Conservation (phyloP, 352 stramenopile genomes). For the Saprolegnia diclina region DNA sequence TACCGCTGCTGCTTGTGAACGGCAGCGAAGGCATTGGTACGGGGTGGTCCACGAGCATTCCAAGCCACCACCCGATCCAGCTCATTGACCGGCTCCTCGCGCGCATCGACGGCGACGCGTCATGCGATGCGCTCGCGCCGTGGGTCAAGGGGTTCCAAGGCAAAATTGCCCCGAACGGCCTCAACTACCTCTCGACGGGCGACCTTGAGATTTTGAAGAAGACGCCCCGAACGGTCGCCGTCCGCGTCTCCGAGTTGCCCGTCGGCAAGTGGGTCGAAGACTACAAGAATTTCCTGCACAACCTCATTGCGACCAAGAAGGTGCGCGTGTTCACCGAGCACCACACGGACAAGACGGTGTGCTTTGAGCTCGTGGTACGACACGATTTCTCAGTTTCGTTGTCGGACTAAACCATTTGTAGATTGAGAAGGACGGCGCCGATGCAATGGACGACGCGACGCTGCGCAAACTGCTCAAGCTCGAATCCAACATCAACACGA, state of each 20-base stretch:
- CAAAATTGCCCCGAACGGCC: slow-evolving; percentile 63
- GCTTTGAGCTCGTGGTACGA: slow-evolving; percentile 71
- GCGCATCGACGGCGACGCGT: slow-evolving; percentile 61
- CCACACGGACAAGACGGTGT: slow-evolving; percentile 91
- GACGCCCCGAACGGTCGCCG: slow-evolving; percentile 48
- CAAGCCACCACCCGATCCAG: slow-evolving; percentile 93
- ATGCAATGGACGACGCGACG: slow-evolving; percentile 34
- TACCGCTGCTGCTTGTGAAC: slow-evolving; percentile 97
- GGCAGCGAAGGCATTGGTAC: slow-evolving; percentile 98
- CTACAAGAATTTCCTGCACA: slow-evolving; percentile 97
- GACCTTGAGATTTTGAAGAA: slow-evolving; percentile 76
- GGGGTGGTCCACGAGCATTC: slow-evolving; percentile 94
- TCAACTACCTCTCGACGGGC: slow-evolving; percentile 73
- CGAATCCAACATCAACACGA: slow-evolving; percentile 88
- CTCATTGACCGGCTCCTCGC: slow-evolving; percentile 94
- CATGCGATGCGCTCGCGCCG: slow-evolving; percentile 81
- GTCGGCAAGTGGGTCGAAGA: slow-evolving; percentile 97
- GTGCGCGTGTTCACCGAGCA: slow-evolving; percentile 94
- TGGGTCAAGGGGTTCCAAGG: slow-evolving; percentile 96
- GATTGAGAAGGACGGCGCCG: slow-evolving; percentile 47
- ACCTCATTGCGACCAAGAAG: slow-evolving; percentile 79
- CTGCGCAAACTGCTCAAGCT: slow-evolving; percentile 91
- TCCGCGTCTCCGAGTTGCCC: slow-evolving; percentile 96
- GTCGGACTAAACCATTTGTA: slow-evolving; percentile 27
- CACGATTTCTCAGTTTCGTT: not conserved